Percentiles rank a stretch among this genome's conserved stretches.
Evolutionary conservation across 2,329 filamentous ascomycete species (phyloP).

Genomic region (Fusarium armeniacum): DNA sequence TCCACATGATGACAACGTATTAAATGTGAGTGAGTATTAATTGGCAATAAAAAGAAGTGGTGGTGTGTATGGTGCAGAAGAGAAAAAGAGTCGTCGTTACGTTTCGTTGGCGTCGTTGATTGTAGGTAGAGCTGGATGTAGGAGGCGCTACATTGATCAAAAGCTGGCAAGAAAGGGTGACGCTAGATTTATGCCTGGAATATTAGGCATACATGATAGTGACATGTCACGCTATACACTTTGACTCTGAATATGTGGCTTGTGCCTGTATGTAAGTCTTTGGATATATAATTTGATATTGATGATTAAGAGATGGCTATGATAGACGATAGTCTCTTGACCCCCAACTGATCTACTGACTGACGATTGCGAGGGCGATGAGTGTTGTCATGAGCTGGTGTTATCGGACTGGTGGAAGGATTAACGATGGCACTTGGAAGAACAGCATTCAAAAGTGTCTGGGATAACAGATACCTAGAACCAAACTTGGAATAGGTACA

Average conservation of each 20-base stretch:
- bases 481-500: too few species aligned
- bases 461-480: too few species aligned
- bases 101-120: slow-evolving; percentile 45
- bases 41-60: slow-evolving; percentile 37
- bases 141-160: slow-evolving; percentile 44
- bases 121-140: slow-evolving; percentile 34
- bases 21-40: slow-evolving; percentile 39
- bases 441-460: too few species aligned
- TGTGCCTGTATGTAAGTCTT: not conserved
- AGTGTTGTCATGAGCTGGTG: not conserved
- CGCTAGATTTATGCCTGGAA: slow-evolving; percentile 41
- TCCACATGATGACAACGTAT: slow-evolving; percentile 78
- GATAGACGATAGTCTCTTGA: not conserved
- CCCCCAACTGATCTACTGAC: not conserved
- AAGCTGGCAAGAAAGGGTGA: slow-evolving; percentile 52
- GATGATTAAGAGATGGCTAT: not conserved
- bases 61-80: slow-evolving; percentile 29
- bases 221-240: slow-evolving; percentile 42
- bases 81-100: slow-evolving; percentile 42
- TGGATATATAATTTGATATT: not conserved
- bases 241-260: slow-evolving; percentile 27
- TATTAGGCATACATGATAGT: slow-evolving; percentile 45
- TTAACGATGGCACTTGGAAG: too few species aligned
- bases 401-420: not conserved
- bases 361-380: not conserved